Percentiles rank a stretch among this genome's conserved stretches.
Evolutionary conservation across 129 eudicot genomes (phyloP).

Genomic region (Calendula officinalis): DNA sequence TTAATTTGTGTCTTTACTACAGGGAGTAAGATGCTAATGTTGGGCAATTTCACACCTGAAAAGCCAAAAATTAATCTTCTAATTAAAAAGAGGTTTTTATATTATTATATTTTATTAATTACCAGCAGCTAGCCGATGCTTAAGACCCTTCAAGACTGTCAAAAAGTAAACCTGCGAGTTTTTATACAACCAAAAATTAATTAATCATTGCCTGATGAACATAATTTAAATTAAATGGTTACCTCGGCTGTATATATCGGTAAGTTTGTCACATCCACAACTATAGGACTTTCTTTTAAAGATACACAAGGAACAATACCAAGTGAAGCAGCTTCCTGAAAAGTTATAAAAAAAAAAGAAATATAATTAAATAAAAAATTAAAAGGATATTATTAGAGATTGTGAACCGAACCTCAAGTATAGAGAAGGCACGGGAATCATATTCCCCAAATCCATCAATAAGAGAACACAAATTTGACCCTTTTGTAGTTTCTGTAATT

Average conservation of each 20-base stretch:
- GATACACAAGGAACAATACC: constrained; percentile 74
- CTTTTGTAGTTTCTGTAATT: constrained; percentile 47
- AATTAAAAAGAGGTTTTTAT: not conserved
- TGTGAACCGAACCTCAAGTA: constrained; percentile 61
- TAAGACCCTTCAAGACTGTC: constrained; percentile 94
- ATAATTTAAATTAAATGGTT: constrained; percentile 4
- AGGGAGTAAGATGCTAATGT: constrained; percentile 68
- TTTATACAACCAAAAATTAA: constrained; percentile 15
- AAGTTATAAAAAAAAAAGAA: constrained; percentile 6
- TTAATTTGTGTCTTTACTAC: constrained; percentile 62
- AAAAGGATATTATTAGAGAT: not conserved
- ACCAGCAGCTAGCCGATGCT: constrained; percentile 99
- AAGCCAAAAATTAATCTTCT: constrained; percentile 1
- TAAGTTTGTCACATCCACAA: constrained; percentile 60
- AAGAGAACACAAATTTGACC: constrained; percentile 62
- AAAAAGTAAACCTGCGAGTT: constrained; percentile 79
- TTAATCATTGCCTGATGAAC: constrained; percentile 15
- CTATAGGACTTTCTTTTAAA: constrained; percentile 68
- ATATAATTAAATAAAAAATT: not conserved
- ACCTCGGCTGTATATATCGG: constrained; percentile 72
- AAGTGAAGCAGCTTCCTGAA: constrained; percentile 97
- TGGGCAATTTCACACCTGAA: constrained; percentile 90
- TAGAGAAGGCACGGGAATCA: constrained; percentile 89
- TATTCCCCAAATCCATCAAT: constrained; percentile 97
- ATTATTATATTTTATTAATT: not conserved